These are phyloP conservation scores for Cyclotella cryptica DNA, from an alignment of 108 stramenopile species.

Conservation along the genomic window DNA sequence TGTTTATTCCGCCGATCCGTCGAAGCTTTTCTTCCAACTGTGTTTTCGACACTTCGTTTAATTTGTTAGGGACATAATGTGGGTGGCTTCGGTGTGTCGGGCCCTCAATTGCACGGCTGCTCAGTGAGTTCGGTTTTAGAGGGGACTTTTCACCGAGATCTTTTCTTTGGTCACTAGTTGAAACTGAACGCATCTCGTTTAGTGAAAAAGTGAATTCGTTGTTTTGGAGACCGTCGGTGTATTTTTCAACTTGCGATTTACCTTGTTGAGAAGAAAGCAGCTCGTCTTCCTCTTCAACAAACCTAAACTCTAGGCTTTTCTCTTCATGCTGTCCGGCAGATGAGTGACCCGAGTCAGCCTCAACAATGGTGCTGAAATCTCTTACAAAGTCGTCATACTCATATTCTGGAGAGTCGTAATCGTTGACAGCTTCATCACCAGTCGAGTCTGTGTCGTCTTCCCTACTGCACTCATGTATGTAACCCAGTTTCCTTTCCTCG, in stretches of 20 bases:
- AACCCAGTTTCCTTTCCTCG: neutral
- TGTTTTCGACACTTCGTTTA: slow-evolving; percentile 6
- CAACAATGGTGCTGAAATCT: slow-evolving; percentile 25
- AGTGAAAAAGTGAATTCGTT: neutral
- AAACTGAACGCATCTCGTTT: neutral
- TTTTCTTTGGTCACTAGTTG: neutral
- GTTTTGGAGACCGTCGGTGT: neutral
- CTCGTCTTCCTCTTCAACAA: neutral
- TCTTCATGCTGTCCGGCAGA: neutral
- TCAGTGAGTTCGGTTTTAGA: neutral
- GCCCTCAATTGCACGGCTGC: neutral
- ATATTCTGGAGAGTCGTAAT: slow-evolving; percentile 20
- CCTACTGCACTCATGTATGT: slow-evolving; percentile 15
- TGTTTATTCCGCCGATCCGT: neutral
- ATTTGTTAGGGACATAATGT: neutral
- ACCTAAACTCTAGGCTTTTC: neutral
- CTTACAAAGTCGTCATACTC: slow-evolving; percentile 15
- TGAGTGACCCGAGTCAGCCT: neutral
- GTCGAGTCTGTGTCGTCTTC: slow-evolving; percentile 8
- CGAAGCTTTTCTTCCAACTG: slow-evolving; percentile 24
- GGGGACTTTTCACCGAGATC: neutral
- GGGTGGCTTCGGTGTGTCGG: slow-evolving; percentile 6
- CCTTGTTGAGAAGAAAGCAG: neutral
- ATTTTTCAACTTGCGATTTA: neutral
- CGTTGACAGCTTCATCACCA: slow-evolving; percentile 41